Evolutionary conservation across 192 early-diverging fungal species (phyloP), one percentile per base, ranked within the genome.

Genomic region (Backusella westeae): DNA sequence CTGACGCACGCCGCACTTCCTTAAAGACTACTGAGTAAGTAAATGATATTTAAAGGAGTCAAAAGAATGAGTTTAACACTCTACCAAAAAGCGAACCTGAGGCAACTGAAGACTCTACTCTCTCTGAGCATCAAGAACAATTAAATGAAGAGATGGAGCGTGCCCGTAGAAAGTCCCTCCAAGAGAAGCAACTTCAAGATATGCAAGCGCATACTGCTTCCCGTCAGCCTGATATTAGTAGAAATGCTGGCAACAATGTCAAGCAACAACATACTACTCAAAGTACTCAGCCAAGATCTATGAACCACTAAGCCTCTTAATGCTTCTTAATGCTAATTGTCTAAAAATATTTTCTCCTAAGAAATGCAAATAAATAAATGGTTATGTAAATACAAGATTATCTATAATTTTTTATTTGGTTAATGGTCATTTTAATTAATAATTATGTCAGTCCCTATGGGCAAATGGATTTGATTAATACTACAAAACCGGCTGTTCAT

Each of bases 281-380:
- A 17, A 46, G 0, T 14, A 32, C 21, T 49, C 70, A 71, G 42
- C 70, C 70, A 36, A 71, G 70, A 71, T 26, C 39, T 14, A 46
- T 71, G 70, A 71, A 71, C 70, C 70, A 71, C 42, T 71, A 71
- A 71, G 42, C 39, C 39, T 9, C 10, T 44, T 32, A 17, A 49
- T 63, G 23, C 26, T 29, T 63, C 29, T 63, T 23, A 26, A 12
- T 63, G 56, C 56, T 29, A 26, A 4, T 63, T 63, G 56, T 63
- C 56, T 63, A 63, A 63, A 63, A 63, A 63, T 23, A 63, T 63
- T 63, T 63, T 63, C 23, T 63, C 23, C 56, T 63, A 26, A 29
- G 2, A 63, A 63, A 23, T 63, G 56, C 56, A 63, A 63, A 63
- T 63, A 63, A 63, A 63, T 63, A 63, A 63, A 63, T 14, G 53